Evolutionary conservation across 2,329 filamentous ascomycete genomes (phyloP).

Genomic region (Cladosporium sp.): DNA sequence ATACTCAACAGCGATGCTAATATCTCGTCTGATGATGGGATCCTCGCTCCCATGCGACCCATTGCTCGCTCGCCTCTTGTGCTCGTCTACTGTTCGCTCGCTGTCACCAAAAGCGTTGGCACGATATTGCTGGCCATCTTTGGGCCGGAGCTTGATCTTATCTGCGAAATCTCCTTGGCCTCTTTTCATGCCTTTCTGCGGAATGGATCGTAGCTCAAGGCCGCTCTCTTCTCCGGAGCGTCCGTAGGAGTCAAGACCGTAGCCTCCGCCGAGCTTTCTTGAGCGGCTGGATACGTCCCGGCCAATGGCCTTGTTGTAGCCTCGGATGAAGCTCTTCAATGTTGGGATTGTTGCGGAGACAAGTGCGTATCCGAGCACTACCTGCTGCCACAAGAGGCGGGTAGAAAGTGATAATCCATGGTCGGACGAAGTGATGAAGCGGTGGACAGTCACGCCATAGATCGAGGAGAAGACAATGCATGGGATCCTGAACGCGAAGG

Average conservation of each 20-base stretch:
- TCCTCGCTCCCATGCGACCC: slow-evolving; percentile 19
- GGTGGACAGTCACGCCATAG: slow-evolving; percentile 15
- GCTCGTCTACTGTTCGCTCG: slow-evolving; percentile 9
- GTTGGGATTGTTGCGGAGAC: slow-evolving; percentile 29
- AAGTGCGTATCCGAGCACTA: slow-evolving; percentile 27
- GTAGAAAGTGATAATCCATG: slow-evolving; percentile 20
- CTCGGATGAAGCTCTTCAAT: slow-evolving; percentile 27
- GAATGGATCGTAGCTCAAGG: slow-evolving; percentile 3
- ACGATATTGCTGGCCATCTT: slow-evolving; percentile 15
- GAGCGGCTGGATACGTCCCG: slow-evolving; percentile 17
- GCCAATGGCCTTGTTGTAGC: slow-evolving; percentile 24
- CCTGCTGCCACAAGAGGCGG: slow-evolving; percentile 26
- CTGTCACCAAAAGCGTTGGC: slow-evolving; percentile 19
- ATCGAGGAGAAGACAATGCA: slow-evolving; percentile 20
- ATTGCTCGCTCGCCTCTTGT: slow-evolving; percentile 16
- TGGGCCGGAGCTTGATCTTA: slow-evolving; percentile 14
- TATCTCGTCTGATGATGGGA: slow-evolving; percentile 23
- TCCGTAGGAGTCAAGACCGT: slow-evolving; percentile 17
- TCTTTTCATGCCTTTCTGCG: background rate
- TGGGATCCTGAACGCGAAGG: slow-evolving; percentile 26
- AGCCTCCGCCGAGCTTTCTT: slow-evolving; percentile 18
- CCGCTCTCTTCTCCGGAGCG: slow-evolving; percentile 14
- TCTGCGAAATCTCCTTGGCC: background rate
- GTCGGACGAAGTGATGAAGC: slow-evolving; percentile 20
- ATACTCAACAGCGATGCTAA: slow-evolving; percentile 19